These are phyloP conservation scores for Arthrobotrys megalospora DNA, from an alignment of 2,329 filamentous ascomycete species.

Conservation along the genomic window DNA sequence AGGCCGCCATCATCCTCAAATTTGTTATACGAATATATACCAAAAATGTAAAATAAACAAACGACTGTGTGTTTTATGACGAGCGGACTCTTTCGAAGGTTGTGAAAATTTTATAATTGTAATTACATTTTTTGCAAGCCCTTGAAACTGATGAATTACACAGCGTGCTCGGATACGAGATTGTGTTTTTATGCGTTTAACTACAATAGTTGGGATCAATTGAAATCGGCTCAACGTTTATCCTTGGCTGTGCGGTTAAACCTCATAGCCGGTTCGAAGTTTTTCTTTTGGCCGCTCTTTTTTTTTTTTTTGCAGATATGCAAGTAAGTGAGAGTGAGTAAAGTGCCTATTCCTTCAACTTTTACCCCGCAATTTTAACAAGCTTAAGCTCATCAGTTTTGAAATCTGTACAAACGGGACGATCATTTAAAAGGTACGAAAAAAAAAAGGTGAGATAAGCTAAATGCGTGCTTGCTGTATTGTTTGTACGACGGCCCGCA, in stretches of 20 bases:
- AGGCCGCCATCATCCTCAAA: neutral
- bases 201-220: slow-evolving; percentile 2
- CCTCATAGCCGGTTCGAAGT: no score
- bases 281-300: no score
- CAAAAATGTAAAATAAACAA: no score
- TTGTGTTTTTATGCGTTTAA: slow-evolving; percentile 4
- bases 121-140: neutral
- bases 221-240: neutral
- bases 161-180: neutral
- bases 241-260: no score
- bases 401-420: slow-evolving; percentile 27
- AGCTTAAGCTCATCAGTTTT: neutral
- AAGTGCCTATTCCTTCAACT: slow-evolving; percentile 7
- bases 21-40: no score
- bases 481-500: slow-evolving; percentile 1
- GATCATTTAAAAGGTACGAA: slow-evolving; percentile 1
- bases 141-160: slow-evolving; percentile 11
- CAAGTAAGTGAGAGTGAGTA: neutral
- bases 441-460: slow-evolving; percentile 5
- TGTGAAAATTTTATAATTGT: no score
- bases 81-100: no score
- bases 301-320: neutral
- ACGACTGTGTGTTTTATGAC: no score
- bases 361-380: slow-evolving; percentile 21
- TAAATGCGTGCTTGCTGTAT: neutral